These are phyloP conservation scores for Atkinsonella texensis DNA, from an alignment of 2,329 filamentous ascomycete genomes.

Conservation along the genomic window DNA sequence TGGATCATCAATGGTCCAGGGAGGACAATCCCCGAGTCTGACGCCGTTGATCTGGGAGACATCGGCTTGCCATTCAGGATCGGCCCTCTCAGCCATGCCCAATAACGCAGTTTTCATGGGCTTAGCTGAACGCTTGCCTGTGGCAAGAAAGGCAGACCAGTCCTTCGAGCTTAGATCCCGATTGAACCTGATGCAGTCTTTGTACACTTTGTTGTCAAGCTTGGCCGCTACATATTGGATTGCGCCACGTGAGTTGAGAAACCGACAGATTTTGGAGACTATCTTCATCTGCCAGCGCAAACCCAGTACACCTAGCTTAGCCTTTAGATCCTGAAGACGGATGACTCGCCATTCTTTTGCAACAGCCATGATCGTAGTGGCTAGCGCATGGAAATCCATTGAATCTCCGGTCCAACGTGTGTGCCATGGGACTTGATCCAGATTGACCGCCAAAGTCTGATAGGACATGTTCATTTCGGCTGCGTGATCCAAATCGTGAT, in stretches of 20 bases:
- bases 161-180: conserved; percentile 44
- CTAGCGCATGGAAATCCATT: conserved; percentile 46
- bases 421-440: conserved; percentile 44
- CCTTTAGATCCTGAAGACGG: conserved; percentile 44
- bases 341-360: conserved; percentile 47
- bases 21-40: conserved; percentile 13
- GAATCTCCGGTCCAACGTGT: conserved; percentile 43
- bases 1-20: conserved; percentile 24
- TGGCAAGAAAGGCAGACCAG: conserved; percentile 42
- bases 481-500: conserved; percentile 13
- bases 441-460: conserved; percentile 28
- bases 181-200: conserved; percentile 48
- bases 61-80: conserved; percentile 10
- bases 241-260: conserved; percentile 42
- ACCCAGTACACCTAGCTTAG: conserved; percentile 44
- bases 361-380: conserved; percentile 44
- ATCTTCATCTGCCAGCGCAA: conserved; percentile 48
- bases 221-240: conserved; percentile 45
- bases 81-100: conserved; percentile 11
- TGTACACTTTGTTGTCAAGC: conserved; percentile 41
- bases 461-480: conserved; percentile 27
- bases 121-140: conserved; percentile 26
- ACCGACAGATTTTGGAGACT: conserved; percentile 44
- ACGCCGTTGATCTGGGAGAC: conserved; percentile 6
- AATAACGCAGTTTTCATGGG: conserved; percentile 14